Percentiles rank a stretch among this genome's conserved stretches.
Conservation (phyloP, 2,329 filamentous ascomycete species). For the Clonostachys chloroleuca region DNA sequence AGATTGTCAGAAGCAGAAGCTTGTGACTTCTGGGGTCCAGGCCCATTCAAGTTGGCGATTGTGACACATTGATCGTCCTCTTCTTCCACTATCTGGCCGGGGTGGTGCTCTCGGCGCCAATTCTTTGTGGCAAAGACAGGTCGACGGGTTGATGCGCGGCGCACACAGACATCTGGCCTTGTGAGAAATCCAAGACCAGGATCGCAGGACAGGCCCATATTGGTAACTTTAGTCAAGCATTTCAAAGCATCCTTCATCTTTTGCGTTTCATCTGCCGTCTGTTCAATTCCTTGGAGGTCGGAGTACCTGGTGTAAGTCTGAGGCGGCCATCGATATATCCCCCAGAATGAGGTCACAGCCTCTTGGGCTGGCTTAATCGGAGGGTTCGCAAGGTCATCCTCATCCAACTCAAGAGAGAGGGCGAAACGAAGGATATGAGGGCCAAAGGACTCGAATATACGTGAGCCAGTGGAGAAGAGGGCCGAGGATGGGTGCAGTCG, state of each 20-base stretch:
- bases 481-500: constrained; percentile 13
- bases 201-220: constrained; percentile 65
- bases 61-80: constrained; percentile 9
- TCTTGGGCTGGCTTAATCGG: constrained; percentile 53
- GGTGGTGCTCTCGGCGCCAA: constrained; percentile 11
- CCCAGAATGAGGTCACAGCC: constrained; percentile 55
- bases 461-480: constrained; percentile 44
- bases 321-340: constrained; percentile 61
- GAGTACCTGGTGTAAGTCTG: constrained; percentile 54
- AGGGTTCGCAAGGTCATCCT: constrained; percentile 41
- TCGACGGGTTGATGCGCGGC: constrained; percentile 29
- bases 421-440: constrained; percentile 58
- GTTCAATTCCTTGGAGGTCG: constrained; percentile 54
- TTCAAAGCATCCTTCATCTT: constrained; percentile 58
- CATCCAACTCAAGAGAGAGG: constrained; percentile 64
- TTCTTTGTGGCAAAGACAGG: constrained; percentile 26
- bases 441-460: constrained; percentile 58
- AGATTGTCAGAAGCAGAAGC: constrained; percentile 11
- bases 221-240: constrained; percentile 48
- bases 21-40: constrained; percentile 8
- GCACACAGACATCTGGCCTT: constrained; percentile 52
- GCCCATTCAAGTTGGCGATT: constrained; percentile 14
- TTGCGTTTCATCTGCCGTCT: constrained; percentile 57
- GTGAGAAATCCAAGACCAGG: constrained; percentile 63
- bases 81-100: constrained; percentile 4